phyloP scores from a whole-genome alignment of 805 yeast species.

The Candida ascalaphidarum region DNA sequence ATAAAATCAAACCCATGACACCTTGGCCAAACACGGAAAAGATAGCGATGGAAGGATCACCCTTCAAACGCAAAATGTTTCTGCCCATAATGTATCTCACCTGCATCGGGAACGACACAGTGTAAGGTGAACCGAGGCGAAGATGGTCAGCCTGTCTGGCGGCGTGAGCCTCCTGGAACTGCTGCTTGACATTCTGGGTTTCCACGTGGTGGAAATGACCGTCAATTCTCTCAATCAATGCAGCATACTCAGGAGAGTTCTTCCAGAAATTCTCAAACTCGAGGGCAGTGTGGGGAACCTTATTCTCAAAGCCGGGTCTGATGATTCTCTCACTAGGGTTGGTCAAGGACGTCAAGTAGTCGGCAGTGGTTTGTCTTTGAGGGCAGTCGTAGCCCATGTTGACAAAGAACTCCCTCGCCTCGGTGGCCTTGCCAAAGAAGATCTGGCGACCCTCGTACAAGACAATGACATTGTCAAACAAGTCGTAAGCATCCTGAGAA shows the following conservation, averaged over 20 bases:
- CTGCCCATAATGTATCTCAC: conserved; percentile 41
- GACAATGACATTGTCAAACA: conserved; percentile 55
- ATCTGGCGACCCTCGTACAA: conserved; percentile 55
- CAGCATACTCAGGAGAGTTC: conserved; percentile 40
- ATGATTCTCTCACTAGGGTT: conserved; percentile 53
- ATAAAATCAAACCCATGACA: conserved; percentile 50
- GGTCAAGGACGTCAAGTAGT: conserved; percentile 58
- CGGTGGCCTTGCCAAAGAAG: conserved; percentile 45
- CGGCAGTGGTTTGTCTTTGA: conserved; percentile 60
- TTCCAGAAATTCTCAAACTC: conserved; percentile 59
- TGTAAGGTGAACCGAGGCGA: conserved; percentile 24
- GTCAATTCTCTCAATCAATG: conserved; percentile 34
- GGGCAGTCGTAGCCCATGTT: conserved; percentile 58
- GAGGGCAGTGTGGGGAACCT: conserved; percentile 45
- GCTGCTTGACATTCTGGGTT: conserved; percentile 4
- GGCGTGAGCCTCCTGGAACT: conserved; percentile 12
- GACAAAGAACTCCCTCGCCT: conserved; percentile 47
- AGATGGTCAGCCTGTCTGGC: conserved; percentile 34
- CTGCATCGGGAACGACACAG: conserved; percentile 22
- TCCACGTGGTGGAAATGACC: conserved; percentile 21
- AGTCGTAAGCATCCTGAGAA: conserved; percentile 52
- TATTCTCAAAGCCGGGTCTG: conserved; percentile 39
- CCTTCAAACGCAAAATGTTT: conserved; percentile 44
- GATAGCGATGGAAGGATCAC: conserved; percentile 49
- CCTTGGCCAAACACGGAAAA: conserved; percentile 44